Evolutionary conservation across 441 rosid species (phyloP).

Genomic region (Euphorbia celastroides): DNA sequence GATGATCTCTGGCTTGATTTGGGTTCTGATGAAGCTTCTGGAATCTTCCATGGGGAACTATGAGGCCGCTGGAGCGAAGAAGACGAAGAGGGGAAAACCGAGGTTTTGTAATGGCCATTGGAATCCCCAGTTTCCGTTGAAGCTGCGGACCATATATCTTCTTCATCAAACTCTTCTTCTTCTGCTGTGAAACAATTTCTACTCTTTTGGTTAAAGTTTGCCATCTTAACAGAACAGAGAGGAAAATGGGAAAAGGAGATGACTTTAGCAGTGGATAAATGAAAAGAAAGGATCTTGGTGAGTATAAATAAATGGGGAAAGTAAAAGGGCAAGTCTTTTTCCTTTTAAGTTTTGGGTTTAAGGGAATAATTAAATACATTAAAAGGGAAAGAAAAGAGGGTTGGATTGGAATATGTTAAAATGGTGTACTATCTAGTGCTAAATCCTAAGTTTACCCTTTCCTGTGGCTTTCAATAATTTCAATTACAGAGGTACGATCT

Average conservation of each 20-base stretch:
- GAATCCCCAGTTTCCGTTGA: conserved; percentile 40
- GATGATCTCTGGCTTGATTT: conserved; percentile 45
- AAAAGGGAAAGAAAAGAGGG: not conserved
- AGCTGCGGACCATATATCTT: conserved; percentile 58
- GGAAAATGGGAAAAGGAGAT: not conserved
- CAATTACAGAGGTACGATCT: conserved; percentile 12
- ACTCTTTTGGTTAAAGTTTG: conserved; percentile 7
- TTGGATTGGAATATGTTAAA: not conserved
- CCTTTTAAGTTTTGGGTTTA: conserved; percentile 11
- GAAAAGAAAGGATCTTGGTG: not conserved
- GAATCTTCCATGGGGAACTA: conserved; percentile 46
- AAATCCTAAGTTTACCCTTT: too few species aligned
- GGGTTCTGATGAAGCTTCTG: conserved; percentile 22
- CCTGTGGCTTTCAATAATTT: conserved; percentile 20
- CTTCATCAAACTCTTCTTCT: conserved; percentile 73
- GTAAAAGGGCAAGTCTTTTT: conserved; percentile 5
- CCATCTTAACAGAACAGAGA: not conserved
- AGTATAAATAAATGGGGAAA: conserved; percentile 25
- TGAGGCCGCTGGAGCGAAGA: conserved; percentile 28
- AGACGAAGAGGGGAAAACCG: conserved; percentile 11
- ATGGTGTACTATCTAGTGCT: too few species aligned
- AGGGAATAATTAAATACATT: conserved; percentile 11
- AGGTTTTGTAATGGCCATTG: not conserved
- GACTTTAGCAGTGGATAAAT: conserved; percentile 5
- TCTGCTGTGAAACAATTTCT: conserved; percentile 19